Evolutionary conservation across 805 yeast species (phyloP).

Genomic region (Clavispora santaluciae): DNA sequence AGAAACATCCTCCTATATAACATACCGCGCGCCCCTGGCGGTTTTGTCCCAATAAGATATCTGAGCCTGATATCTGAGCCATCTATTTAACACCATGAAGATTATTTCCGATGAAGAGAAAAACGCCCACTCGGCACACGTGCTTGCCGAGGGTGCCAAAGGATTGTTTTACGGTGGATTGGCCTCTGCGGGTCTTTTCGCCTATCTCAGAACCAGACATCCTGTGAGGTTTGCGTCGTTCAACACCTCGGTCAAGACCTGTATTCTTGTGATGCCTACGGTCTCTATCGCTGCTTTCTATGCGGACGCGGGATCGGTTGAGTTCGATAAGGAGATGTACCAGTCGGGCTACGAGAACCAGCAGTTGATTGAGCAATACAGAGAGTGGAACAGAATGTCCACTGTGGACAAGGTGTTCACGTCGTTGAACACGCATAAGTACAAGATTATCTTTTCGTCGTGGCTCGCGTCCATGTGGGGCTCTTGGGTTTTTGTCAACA

Average conservation of each 20-base stretch:
- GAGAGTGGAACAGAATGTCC: constrained; percentile 31
- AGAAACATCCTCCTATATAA: background rate
- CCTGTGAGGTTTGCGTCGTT: constrained; percentile 31
- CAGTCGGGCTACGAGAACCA: constrained; percentile 23
- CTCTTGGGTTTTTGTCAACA: constrained; percentile 23
- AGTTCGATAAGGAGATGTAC: constrained; percentile 37
- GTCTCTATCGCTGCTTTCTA: constrained; percentile 33
- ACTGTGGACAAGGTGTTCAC: constrained; percentile 26
- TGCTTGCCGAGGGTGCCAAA: constrained; percentile 33
- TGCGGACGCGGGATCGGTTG: constrained; percentile 43
- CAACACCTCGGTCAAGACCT: constrained; percentile 36
- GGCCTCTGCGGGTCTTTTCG: constrained; percentile 27
- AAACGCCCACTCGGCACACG: constrained; percentile 34
- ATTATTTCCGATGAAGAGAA: constrained; percentile 33
- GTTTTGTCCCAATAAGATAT: too few relatives aligned
- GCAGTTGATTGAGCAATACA: constrained; percentile 30
- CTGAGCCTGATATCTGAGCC: too few relatives aligned
- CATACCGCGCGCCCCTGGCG: too few relatives aligned
- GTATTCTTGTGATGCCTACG: constrained; percentile 37
- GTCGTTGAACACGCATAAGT: constrained; percentile 28
- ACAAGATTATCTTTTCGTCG: constrained; percentile 30
- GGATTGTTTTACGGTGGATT: constrained; percentile 35
- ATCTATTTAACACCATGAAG: too few relatives aligned
- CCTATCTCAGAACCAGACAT: constrained; percentile 29
- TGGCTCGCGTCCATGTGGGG: constrained; percentile 39